A percentile compares a stretch with the other conserved stretches of the same genome.
phyloP scores from a whole-genome alignment of 148 eudicot genomes.

The Nepenthes gracilis region DNA sequence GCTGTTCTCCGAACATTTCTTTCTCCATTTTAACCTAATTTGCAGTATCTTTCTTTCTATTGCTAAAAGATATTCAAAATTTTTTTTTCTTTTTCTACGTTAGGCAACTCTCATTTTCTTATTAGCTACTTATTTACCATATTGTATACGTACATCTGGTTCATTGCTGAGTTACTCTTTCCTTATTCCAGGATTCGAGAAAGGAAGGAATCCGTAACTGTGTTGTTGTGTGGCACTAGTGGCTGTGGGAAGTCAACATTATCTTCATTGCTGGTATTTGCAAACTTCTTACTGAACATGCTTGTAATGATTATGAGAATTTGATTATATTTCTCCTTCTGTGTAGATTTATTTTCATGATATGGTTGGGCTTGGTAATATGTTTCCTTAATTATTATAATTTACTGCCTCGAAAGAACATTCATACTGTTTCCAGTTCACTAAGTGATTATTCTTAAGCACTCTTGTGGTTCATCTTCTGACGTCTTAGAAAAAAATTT shows the following conservation, averaged over 20 bases:
- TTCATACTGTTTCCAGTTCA: no score
- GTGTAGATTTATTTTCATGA: neutral
- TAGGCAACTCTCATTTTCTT: no score
- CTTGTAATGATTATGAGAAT: conserved; percentile 1
- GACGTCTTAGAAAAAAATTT: no score
- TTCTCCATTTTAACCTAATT: no score
- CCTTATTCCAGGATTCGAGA: conserved; percentile 60
- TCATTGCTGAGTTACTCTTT: neutral
- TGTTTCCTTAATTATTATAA: neutral
- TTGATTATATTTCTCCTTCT: neutral
- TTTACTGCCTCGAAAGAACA: neutral
- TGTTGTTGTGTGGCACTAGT: conserved; percentile 87
- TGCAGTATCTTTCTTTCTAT: no score
- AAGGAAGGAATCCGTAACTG: conserved; percentile 84
- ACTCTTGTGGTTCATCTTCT: no score
- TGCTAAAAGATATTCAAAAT: no score
- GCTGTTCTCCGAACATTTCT: no score
- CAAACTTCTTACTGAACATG: conserved; percentile 3
- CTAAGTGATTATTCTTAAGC: no score
- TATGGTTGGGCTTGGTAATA: neutral
- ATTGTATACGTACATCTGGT: neutral
- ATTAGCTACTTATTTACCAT: no score
- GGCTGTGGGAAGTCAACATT: conserved; percentile 96
- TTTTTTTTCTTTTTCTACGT: neutral
- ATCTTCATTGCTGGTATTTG: conserved; percentile 82